Evolutionary conservation across 495 filamentous ascomycete species (phyloP), one percentile per base, ranked within the genome.

Genomic region (Friedmanniomyces simplex): DNA sequence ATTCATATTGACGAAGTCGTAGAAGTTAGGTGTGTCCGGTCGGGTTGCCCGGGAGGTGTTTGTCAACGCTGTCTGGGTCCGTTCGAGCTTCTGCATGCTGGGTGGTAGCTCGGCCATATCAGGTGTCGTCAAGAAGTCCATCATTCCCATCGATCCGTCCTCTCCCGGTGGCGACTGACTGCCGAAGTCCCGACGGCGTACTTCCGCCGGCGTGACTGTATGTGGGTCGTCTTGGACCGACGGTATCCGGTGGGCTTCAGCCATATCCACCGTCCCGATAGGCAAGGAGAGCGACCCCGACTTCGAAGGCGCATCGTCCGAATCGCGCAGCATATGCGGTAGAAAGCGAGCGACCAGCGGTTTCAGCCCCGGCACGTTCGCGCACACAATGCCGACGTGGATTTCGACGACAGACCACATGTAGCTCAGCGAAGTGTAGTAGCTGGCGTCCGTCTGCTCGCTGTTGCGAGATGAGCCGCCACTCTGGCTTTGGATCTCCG

Each of bases 381-480:
- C 90, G 57, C 87, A 93, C 42, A 91, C 85, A 54, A 95, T 87
- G 8, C 89, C 89, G 8, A 89, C 76, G 63, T 95, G 90, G 68
- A 95, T 88, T 69, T 95, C 90, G 58, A 96, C 80, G 10, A 83
- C 87, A 18, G 86, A 91, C 90, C 89, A 96, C 85, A 95, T 62
- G 67, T 94, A 87, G 0, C 88, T 86, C 1, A 88, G 68, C 3
- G 89, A 87, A 2, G 84, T 89, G 69, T 89, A 87, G 84, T 81
- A 86, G 49, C 77, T 78, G 64, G 82, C 79, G 60, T 86, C 81
- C 1, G 70, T 68, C 7, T 54, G 41, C 24, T 60, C 58, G 4
- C 57, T 25, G 37, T 63, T 67, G 32, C 61, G 63, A 42, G 68
- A 65, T 68, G 16, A 64, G 66, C 20, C 41, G 18, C 52, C 28